Conservation (phyloP, 2,329 filamentous ascomycete genomes). For the Elsinoe necatrix region DNA sequence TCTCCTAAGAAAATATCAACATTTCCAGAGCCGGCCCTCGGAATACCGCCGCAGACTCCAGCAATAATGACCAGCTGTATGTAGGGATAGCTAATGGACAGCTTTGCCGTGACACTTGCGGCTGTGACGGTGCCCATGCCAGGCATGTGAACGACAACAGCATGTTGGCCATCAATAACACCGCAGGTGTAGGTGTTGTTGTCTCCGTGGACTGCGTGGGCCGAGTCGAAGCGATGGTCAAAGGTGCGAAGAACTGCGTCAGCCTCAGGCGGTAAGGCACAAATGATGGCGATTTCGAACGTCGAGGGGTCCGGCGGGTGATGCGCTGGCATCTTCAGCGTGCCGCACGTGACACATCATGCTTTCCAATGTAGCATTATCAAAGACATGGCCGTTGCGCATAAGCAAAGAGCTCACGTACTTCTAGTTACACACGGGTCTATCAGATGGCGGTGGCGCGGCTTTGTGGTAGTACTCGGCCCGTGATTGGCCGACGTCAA, state of each 20-base stretch:
- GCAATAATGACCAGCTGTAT: slow-evolving; percentile 22
- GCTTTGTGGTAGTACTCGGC: neutral
- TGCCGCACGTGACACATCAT: neutral
- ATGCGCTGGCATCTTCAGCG: neutral
- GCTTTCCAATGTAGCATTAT: neutral
- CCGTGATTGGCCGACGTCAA: neutral
- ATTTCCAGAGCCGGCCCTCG: neutral
- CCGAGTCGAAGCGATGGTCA: slow-evolving; percentile 14
- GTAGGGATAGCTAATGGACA: slow-evolving; percentile 19
- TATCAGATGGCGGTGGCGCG: neutral
- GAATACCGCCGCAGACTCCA: slow-evolving; percentile 22
- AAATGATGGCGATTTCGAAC: slow-evolving; percentile 21
- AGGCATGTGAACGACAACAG: slow-evolving; percentile 20
- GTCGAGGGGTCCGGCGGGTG: neutral
- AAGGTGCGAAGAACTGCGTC: slow-evolving; percentile 19
- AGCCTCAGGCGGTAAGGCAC: slow-evolving; percentile 20
- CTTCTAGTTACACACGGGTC: neutral
- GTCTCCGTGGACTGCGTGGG: slow-evolving; percentile 16
- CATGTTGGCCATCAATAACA: slow-evolving; percentile 18
- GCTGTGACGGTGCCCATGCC: slow-evolving; percentile 19
- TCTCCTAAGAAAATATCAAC: slow-evolving; percentile 26
- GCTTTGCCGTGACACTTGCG: slow-evolving; percentile 17
- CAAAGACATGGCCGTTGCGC: neutral
- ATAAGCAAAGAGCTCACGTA: neutral
- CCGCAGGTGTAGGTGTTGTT: slow-evolving; percentile 22